Evolutionary conservation across 768 basidiomycete species (phyloP).

Genomic region (Pleurotus tuoliensis): DNA sequence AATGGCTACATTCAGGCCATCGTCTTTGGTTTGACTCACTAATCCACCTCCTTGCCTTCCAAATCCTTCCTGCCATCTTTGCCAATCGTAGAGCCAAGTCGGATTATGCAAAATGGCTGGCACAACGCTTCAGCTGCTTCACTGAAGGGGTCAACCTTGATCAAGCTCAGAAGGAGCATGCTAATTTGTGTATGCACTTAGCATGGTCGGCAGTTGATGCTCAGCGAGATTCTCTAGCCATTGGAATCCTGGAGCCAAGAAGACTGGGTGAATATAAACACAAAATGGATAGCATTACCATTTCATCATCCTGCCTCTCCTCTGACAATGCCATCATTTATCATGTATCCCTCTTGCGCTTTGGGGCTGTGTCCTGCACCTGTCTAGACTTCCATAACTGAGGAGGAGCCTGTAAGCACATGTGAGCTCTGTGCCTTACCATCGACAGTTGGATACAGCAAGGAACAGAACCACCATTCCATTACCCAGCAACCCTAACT

Average conservation of each 20-base stretch:
- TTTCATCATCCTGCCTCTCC: conserved; percentile 3
- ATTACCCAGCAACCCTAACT: neutral
- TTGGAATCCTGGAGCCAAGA: neutral
- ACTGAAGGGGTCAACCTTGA: neutral
- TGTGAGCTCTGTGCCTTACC: conserved; percentile 4
- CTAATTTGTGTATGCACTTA: neutral
- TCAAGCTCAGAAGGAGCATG: neutral
- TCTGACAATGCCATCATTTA: neutral
- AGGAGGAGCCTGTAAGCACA: conserved; percentile 17
- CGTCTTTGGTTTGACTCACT: conserved; percentile 21
- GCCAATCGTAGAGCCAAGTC: conserved; percentile 1
- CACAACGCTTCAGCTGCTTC: neutral
- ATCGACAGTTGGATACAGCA: neutral
- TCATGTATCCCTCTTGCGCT: neutral
- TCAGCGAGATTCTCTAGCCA: neutral
- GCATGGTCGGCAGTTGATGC: neutral
- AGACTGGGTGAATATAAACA: neutral
- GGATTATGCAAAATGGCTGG: neutral
- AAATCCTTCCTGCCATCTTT: conserved; percentile 16
- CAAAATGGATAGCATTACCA: neutral
- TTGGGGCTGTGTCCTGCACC: conserved; percentile 6
- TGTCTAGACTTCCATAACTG: conserved; percentile 10
- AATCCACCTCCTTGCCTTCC: conserved; percentile 12
- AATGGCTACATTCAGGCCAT: conserved; percentile 21
- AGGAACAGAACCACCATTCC: neutral